Evolutionary conservation across 495 filamentous ascomycete species (phyloP).

Genomic region (Aspergillus hancockii): DNA sequence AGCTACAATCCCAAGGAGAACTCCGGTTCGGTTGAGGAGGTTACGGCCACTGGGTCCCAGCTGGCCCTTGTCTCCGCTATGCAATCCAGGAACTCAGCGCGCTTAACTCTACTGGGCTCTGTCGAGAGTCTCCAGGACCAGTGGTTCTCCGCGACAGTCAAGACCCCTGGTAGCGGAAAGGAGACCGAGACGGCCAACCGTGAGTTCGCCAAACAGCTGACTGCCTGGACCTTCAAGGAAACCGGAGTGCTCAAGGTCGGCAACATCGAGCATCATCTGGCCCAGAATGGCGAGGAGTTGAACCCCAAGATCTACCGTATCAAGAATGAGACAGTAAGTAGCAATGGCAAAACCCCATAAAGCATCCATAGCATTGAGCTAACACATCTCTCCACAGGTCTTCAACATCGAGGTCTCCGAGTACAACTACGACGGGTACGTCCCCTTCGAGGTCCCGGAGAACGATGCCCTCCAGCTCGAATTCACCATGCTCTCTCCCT

Average conservation of each 20-base stretch:
- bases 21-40: conserved; percentile 68
- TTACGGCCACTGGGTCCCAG: conserved; percentile 81
- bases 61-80: conserved; percentile 77
- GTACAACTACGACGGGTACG: conserved; percentile 67
- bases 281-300: conserved; percentile 48
- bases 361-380: conserved; percentile 16
- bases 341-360: neutral
- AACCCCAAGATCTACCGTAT: conserved; percentile 93
- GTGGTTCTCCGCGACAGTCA: conserved; percentile 86
- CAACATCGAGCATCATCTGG: conserved; percentile 76
- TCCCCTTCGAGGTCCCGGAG: conserved; percentile 68
- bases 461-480: conserved; percentile 84
- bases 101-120: conserved; percentile 83
- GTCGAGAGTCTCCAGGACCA: conserved; percentile 82
- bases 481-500: conserved; percentile 97
- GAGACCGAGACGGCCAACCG: conserved; percentile 70
- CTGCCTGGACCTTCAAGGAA: conserved; percentile 93
- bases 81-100: conserved; percentile 91
- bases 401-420: conserved; percentile 89
- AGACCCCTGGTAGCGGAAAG: conserved; percentile 54
- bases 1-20: conserved; percentile 95
- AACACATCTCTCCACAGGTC: conserved; percentile 53
- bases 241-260: conserved; percentile 84
- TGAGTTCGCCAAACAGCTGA: conserved; percentile 80
- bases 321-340: conserved; percentile 92